These are phyloP conservation scores for Fusarium torreyae DNA, from an alignment of 2,329 filamentous ascomycete species.

Conservation along the genomic window DNA sequence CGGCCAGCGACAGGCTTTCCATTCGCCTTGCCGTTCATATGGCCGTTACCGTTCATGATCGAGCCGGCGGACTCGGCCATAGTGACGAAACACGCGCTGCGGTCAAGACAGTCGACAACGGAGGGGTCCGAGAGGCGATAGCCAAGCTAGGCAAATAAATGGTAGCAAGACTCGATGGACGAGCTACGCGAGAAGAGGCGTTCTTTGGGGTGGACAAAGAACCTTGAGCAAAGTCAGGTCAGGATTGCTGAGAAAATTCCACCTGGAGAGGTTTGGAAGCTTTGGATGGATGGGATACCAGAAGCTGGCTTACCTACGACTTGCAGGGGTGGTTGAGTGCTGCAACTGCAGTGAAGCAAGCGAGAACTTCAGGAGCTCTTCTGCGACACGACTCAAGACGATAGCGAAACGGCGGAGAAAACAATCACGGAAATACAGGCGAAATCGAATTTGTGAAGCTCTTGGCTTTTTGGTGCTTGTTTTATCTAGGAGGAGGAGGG, in stretches of 20 bases:
- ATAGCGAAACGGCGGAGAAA: constrained; percentile 37
- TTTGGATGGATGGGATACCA: constrained; percentile 14
- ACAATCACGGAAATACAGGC: constrained; percentile 10
- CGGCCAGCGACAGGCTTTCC: constrained; percentile 47
- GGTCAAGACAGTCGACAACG: constrained; percentile 28
- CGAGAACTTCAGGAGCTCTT: constrained; percentile 35
- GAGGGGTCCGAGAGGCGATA: constrained; percentile 23
- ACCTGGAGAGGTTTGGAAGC: constrained; percentile 25
- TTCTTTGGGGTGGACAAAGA: constrained; percentile 30
- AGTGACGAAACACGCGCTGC: constrained; percentile 42
- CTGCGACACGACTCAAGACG: constrained; percentile 49
- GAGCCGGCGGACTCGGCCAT: constrained; percentile 56
- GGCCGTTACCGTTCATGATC: constrained; percentile 59
- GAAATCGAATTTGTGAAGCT: constrained; percentile 2
- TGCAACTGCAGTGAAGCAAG: constrained; percentile 23
- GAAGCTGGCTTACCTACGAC: constrained; percentile 27
- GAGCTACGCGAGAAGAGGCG: constrained; percentile 19
- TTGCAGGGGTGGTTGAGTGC: constrained; percentile 38
- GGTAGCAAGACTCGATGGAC: constrained; percentile 19
- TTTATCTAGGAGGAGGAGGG: constrained; percentile 10
- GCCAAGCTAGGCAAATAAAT: constrained; percentile 30
- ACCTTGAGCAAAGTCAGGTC: constrained; percentile 29
- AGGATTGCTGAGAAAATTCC: constrained; percentile 39
- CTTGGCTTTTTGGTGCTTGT: constrained; percentile 33
- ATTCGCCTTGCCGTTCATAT: constrained; percentile 53